phyloP scores from a whole-genome alignment of 257 asterid genomes.

The Osmanthus fragrans region DNA sequence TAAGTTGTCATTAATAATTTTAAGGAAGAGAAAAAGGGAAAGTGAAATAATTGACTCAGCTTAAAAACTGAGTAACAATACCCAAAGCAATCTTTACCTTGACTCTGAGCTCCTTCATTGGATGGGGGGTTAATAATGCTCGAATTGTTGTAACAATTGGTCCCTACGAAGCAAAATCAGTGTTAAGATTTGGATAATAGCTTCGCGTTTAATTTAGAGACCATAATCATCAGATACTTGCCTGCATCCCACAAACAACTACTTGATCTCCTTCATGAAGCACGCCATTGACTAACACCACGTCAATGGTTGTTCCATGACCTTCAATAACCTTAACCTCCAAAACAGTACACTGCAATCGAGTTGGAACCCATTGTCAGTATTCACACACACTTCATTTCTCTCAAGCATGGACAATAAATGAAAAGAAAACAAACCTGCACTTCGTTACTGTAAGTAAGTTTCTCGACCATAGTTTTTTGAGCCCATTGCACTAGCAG shows the following conservation, averaged over 20 bases:
- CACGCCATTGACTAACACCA: constrained; percentile 91
- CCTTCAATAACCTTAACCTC: constrained; percentile 99
- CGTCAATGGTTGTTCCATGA: constrained; percentile 96
- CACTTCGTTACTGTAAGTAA: constrained; percentile 79
- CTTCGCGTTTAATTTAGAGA: neutral
- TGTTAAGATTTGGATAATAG: constrained; percentile 17
- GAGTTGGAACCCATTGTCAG: constrained; percentile 22
- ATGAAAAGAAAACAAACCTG: constrained; percentile 56
- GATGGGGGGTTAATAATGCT: constrained; percentile 95
- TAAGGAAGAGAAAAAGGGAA: neutral
- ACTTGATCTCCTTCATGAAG: constrained; percentile 98
- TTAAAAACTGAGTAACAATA: neutral
- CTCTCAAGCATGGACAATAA: constrained; percentile 17
- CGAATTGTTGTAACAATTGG: constrained; percentile 87
- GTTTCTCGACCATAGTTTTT: constrained; percentile 77
- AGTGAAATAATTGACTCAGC: neutral
- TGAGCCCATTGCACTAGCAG: constrained; percentile 89
- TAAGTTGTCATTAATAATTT: neutral
- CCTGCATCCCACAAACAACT: constrained; percentile 98
- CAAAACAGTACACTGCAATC: constrained; percentile 91
- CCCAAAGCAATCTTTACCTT: constrained; percentile 53
- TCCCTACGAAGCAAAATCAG: constrained; percentile 50
- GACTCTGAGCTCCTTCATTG: constrained; percentile 98
- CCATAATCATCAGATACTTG: constrained; percentile 16
- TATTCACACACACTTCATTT: constrained; percentile 14